phyloP scores from a whole-genome alignment of 768 basidiomycete species.

The Leccinum variicolor region DNA sequence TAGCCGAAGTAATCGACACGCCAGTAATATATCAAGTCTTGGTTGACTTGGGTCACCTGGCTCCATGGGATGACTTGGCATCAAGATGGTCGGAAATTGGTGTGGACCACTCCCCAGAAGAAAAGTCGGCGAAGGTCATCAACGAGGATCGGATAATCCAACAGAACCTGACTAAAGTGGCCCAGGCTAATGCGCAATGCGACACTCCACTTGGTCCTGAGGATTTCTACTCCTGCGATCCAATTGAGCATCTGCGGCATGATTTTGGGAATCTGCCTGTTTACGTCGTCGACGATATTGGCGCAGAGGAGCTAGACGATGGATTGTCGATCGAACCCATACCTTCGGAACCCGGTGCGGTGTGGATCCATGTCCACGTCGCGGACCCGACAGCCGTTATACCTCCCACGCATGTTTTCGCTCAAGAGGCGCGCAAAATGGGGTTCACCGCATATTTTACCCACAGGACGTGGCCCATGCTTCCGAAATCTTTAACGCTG shows the following conservation, averaged over 20 bases:
- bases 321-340: slow-evolving; percentile 82
- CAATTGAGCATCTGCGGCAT: slow-evolving; percentile 68
- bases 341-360: slow-evolving; percentile 49
- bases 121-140: slow-evolving; percentile 32
- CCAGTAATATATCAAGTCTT: slow-evolving; percentile 46
- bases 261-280: slow-evolving; percentile 82
- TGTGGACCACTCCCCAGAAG: slow-evolving; percentile 20
- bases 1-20: slow-evolving; percentile 30
- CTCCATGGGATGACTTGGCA: slow-evolving; percentile 77
- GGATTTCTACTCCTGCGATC: slow-evolving; percentile 63
- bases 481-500: slow-evolving; percentile 60
- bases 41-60: slow-evolving; percentile 66
- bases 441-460: slow-evolving; percentile 60
- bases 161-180: slow-evolving; percentile 12
- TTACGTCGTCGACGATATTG: slow-evolving; percentile 81
- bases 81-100: slow-evolving; percentile 37
- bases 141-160: slow-evolving; percentile 28
- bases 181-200: slow-evolving; percentile 3
- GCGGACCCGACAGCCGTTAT: slow-evolving; percentile 87
- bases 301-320: slow-evolving; percentile 89
- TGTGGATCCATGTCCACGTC: slow-evolving; percentile 89
- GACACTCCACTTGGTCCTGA: slow-evolving; percentile 49
- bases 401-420: slow-evolving; percentile 63
- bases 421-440: slow-evolving; percentile 52
- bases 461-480: slow-evolving; percentile 64